Base-by-base conservation (phyloP, 116 monocot genomes). In the Papilionanthe hybrid region DNA sequence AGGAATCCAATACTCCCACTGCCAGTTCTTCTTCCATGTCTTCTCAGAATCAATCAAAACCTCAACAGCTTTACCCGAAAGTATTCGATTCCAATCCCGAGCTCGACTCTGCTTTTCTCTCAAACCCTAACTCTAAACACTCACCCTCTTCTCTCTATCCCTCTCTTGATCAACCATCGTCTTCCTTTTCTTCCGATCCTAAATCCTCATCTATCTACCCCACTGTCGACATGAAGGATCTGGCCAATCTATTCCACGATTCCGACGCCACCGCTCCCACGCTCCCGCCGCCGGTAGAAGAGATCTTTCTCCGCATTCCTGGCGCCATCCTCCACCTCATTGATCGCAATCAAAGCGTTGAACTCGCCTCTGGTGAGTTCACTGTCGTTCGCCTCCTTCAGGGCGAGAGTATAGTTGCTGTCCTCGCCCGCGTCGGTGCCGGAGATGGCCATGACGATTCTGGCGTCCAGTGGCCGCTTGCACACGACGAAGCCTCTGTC, bases 281-380 rank as follows among this genome's bases (percentile, higher is more conserved):
- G 12, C 77, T 82, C 20, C 82, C 86, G 13, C 75, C 90, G 20
- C 83, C 90, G 30, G 83, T 89, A 12, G 90, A 98, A 56, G 93
- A 93, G 75, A 82, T 81, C 29, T 43, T 94, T 55, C 56, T 94
- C 81, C 37, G 42, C 74, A 50, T 98, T 53, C 93, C 98, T 0
- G 91, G 91, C 75, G 94, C 91, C 20, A 85, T 93, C 55, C 87
- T 98, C 82, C 93, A 98, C 89, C 91, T 98, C 72, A 90, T 98
- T 77, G 93, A 98, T 78, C 60, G 76, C 58, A 48, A 87, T 25
- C 48, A 79, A 60, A 90, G 89, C 79, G 69, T 94, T 32, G 90
- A 94, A 78, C 90, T 94, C 69, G 93, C 86, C 28, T 79, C 87
- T 22, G 94, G 98, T 29, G 90, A 91, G 29, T 85, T 98, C 83